phyloP scores from a whole-genome alignment of 2,329 filamentous ascomycete genomes.

The Phialemonium atrogriseum region DNA sequence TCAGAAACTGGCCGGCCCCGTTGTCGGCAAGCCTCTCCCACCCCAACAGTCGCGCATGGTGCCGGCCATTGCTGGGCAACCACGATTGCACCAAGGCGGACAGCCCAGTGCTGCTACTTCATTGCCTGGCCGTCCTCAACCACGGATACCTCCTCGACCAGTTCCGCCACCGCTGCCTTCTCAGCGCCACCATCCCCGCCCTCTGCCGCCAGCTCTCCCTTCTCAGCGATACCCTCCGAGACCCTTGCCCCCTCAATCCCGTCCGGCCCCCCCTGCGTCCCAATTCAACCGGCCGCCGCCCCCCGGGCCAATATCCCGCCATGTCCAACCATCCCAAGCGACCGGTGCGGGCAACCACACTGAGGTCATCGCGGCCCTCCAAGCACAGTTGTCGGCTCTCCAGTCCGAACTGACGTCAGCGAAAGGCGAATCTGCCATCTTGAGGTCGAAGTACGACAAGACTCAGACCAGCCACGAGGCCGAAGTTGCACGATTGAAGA shows the following conservation, averaged over 20 bases:
- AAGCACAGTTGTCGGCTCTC: conserved; percentile 43
- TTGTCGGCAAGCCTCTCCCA: conserved; percentile 26
- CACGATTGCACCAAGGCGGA: conserved; percentile 15
- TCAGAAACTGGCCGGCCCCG: conserved; percentile 25
- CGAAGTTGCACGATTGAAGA: conserved; percentile 52
- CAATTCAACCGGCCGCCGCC: too few relatives aligned
- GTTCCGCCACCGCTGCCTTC: neutral
- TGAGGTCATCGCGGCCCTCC: conserved; percentile 36
- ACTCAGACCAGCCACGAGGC: conserved; percentile 53
- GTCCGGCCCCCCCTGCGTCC: conserved; percentile 25
- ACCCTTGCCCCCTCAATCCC: conserved; percentile 9
- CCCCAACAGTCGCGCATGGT: conserved; percentile 19
- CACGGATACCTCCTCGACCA: conserved; percentile 7
- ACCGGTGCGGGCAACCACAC: conserved; percentile 17
- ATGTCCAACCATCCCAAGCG: conserved; percentile 25
- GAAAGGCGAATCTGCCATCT: conserved; percentile 64
- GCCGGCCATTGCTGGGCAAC: conserved; percentile 8
- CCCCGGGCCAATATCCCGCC: conserved; percentile 19
- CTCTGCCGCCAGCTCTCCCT: conserved; percentile 1
- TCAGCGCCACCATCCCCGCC: neutral
- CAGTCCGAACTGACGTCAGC: conserved; percentile 53
- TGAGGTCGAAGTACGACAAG: conserved; percentile 62
- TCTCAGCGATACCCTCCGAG: conserved; percentile 10
- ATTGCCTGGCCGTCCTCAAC: conserved; percentile 4
- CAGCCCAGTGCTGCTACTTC: conserved; percentile 8